Conservation (phyloP, 371 early-diverging fungal genomes). For the Rhizopus stolonifer region DNA sequence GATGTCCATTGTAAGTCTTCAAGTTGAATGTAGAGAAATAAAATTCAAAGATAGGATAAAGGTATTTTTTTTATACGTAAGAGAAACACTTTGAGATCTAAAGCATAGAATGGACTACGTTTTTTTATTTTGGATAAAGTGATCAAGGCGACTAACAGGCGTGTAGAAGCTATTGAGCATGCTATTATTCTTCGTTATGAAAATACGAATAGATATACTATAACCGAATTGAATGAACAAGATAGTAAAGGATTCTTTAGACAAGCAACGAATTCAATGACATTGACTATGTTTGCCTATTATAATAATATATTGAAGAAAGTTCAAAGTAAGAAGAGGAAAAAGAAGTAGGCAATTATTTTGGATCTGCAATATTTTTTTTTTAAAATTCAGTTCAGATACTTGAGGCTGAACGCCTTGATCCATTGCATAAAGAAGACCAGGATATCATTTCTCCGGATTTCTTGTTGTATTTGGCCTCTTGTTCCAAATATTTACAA, state of each 20-base stretch:
- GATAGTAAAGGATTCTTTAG: slow-evolving; percentile 99
- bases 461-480: background rate
- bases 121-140: slow-evolving; percentile 98
- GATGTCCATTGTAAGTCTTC: too few relatives aligned
- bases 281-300: background rate
- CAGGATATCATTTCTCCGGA: slow-evolving; percentile 56
- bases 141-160: slow-evolving; percentile 97
- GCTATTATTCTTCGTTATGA: slow-evolving; percentile 98
- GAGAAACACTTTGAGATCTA: too few relatives aligned
- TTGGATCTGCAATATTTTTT: background rate
- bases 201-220: slow-evolving; percentile 97
- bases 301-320: slow-evolving; percentile 89
- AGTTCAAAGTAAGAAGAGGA: slow-evolving; percentile 96
- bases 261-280: slow-evolving; percentile 23
- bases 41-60: too few relatives aligned
- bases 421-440: slow-evolving; percentile 56
- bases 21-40: too few relatives aligned
- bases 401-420: slow-evolving; percentile 43
- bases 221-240: slow-evolving; percentile 98
- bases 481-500: too few relatives aligned
- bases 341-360: slow-evolving; percentile 15
- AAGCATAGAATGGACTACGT: too few relatives aligned
- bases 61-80: too few relatives aligned
- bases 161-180: slow-evolving; percentile 99
- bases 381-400: background rate